Percentiles rank a stretch among this genome's conserved stretches.
Conservation (phyloP, 768 basidiomycete species). For the Tulasnella sp. region DNA sequence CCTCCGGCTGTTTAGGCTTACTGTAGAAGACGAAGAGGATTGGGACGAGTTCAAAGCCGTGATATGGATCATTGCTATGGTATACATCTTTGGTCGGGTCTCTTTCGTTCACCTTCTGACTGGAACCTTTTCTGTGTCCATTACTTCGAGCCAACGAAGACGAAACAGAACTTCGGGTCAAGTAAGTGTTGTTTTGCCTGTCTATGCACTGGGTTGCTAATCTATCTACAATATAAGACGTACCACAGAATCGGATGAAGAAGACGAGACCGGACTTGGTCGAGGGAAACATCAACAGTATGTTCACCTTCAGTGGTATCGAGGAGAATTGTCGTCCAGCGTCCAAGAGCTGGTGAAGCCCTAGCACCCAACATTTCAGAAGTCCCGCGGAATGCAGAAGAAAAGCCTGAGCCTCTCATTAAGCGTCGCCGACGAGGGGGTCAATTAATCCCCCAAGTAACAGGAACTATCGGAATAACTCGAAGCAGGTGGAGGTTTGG, state of each 20-base stretch:
- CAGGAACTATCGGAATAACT: slow-evolving; percentile 30
- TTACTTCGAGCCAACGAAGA: slow-evolving; percentile 15
- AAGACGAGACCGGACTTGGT: slow-evolving; percentile 6
- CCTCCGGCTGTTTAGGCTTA: not conserved
- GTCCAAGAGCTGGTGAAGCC: slow-evolving; percentile 15
- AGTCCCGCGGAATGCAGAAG: slow-evolving; percentile 44
- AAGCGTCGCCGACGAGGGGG: slow-evolving; percentile 32
- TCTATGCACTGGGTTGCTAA: not conserved
- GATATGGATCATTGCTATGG: not conserved
- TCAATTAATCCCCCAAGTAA: slow-evolving; percentile 32
- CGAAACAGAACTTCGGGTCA: not conserved
- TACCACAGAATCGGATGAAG: slow-evolving; percentile 4
- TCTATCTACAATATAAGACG: not conserved
- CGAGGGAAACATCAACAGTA: slow-evolving; percentile 12
- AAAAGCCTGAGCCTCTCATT: slow-evolving; percentile 43
- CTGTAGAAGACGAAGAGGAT: not conserved
- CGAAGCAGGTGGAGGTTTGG: slow-evolving; percentile 20
- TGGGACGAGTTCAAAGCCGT: not conserved
- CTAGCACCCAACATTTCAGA: slow-evolving; percentile 17
- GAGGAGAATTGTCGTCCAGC: slow-evolving; percentile 20
- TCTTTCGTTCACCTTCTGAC: not conserved
- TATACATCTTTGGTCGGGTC: not conserved
- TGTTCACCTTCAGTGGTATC: slow-evolving; percentile 19
- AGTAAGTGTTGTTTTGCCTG: not conserved
- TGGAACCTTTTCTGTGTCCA: not conserved